phyloP scores from a whole-genome alignment of 2,329 filamentous ascomycete genomes.

The Neofusicoccum ribis region DNA sequence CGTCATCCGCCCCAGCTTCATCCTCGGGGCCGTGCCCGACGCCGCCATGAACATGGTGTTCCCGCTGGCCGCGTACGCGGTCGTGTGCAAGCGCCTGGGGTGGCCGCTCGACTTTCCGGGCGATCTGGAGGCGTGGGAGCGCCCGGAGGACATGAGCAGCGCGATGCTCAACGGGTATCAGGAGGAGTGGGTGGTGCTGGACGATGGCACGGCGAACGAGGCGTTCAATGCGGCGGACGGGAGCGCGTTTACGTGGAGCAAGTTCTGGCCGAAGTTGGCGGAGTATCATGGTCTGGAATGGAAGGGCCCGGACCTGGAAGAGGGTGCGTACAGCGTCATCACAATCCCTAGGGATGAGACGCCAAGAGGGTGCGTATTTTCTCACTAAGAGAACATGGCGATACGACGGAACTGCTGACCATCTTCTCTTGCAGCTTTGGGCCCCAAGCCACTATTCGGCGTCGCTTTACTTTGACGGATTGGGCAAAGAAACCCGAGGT shows the following conservation, averaged over 20 bases:
- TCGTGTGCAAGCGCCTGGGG: constrained; percentile 46
- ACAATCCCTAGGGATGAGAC: constrained; percentile 31
- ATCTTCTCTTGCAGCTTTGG: constrained; percentile 29
- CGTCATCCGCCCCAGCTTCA: constrained; percentile 50
- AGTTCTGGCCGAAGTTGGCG: constrained; percentile 51
- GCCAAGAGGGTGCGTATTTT: constrained; percentile 28
- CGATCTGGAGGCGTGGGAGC: constrained; percentile 48
- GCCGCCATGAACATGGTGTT: constrained; percentile 53
- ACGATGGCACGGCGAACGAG: constrained; percentile 43
- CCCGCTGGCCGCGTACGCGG: constrained; percentile 52
- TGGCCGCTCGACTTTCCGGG: constrained; percentile 47
- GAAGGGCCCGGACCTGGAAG: constrained; percentile 30
- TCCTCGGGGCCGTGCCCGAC: constrained; percentile 52
- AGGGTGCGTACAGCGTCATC: constrained; percentile 25
- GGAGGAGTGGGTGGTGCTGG: constrained; percentile 52
- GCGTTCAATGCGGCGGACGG: constrained; percentile 53
- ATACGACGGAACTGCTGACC: neutral
- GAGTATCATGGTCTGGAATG: constrained; percentile 46
- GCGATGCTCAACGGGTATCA: constrained; percentile 53
- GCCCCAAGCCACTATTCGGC: constrained; percentile 40
- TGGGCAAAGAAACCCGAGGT: constrained; percentile 51
- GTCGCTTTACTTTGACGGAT: constrained; percentile 44
- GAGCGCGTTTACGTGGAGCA: constrained; percentile 48
- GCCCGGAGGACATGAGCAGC: constrained; percentile 43
- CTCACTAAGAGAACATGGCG: neutral